Evolutionary conservation across 345 rosid species (phyloP), one percentile per base, ranked within the genome.

Genomic region (Psidium friedrichsthalianum): DNA sequence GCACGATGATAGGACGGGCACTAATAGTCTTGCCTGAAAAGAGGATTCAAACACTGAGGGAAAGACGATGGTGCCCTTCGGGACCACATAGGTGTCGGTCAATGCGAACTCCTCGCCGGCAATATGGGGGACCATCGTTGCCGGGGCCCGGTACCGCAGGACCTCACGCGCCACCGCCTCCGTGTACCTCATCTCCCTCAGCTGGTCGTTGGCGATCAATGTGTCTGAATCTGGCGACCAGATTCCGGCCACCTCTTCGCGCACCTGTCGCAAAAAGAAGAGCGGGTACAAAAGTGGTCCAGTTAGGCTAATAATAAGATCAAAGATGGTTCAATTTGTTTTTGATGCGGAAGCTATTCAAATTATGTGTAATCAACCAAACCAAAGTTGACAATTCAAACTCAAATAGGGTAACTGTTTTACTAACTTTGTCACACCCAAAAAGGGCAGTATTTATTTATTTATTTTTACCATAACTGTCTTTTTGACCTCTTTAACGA

Each of bases 141-240:
- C 99, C 44, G 99, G 99, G 0, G 99, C 80, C 0, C 99, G 88
- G 88, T 86, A 94, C 83, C 99, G 88, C 5, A 96, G 29, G 1
- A 96, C 96, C 87, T 96, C 99, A 58, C 97, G 99, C 61, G 98
- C 99, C 82, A 96, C 99, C 49, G 94, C 89, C 78, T 90, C 94
- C 64, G 99, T 95, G 91, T 94, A 96, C 85, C 87, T 93, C 98
- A 96, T 93, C 69, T 93, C 93, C 85, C 94, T 89, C 5, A 96
- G 52, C 85, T 92, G 94, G 6, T 94, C 97, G 5, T 90, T 89
- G 7, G 93, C 93, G 51, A 96, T 95, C 56, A 95, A 58, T 2
- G 10, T 9, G 82, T 92, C 90, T 6, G 93, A 91, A 82, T 93
- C 98, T 74, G 95, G 95, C 22, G 98, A 93, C 98, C 99, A 96